These are phyloP conservation scores for Naganishia cerealis DNA, from an alignment of 1,284 basidiomycete genomes.

Conservation along the genomic window DNA sequence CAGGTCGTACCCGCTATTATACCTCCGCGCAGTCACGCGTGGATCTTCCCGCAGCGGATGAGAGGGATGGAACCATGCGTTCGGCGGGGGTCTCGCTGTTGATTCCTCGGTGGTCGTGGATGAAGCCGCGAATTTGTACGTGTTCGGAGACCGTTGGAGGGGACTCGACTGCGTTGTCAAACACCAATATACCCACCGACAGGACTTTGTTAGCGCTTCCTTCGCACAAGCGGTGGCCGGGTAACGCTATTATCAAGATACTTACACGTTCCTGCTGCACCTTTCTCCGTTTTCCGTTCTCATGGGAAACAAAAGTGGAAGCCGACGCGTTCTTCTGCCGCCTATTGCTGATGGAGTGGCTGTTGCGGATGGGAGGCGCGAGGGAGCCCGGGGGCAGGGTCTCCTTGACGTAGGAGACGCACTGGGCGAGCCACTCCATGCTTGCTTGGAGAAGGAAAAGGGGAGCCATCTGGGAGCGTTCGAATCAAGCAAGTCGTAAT, in stretches of 20 bases:
- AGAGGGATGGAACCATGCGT: constrained; percentile 24
- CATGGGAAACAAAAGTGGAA: neutral
- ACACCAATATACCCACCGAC: neutral
- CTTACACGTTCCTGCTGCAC: constrained; percentile 3
- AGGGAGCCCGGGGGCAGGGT: constrained; percentile 6
- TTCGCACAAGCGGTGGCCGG: too few relatives aligned
- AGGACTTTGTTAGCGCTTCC: too few relatives aligned
- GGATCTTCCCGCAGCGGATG: constrained; percentile 22
- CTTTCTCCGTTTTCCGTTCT: constrained; percentile 15
- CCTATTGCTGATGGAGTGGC: neutral
- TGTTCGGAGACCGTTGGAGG: neutral
- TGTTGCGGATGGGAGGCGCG: neutral
- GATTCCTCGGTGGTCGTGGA: neutral
- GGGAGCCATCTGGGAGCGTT: too few relatives aligned
- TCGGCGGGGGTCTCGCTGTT: neutral
- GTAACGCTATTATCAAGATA: neutral
- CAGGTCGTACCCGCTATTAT: constrained; percentile 25
- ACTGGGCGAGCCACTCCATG: constrained; percentile 29
- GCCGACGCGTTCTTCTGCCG: neutral
- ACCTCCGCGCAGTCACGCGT: constrained; percentile 18
- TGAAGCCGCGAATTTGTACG: neutral
- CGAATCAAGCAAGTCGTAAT: too few relatives aligned
- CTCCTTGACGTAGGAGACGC: constrained; percentile 20
- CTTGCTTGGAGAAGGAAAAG: neutral
- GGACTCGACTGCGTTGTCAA: neutral